Percentiles rank a stretch among this genome's conserved stretches.
phyloP scores from a whole-genome alignment of 2,329 filamentous ascomycete species.

The Blastomyces gilchristii region DNA sequence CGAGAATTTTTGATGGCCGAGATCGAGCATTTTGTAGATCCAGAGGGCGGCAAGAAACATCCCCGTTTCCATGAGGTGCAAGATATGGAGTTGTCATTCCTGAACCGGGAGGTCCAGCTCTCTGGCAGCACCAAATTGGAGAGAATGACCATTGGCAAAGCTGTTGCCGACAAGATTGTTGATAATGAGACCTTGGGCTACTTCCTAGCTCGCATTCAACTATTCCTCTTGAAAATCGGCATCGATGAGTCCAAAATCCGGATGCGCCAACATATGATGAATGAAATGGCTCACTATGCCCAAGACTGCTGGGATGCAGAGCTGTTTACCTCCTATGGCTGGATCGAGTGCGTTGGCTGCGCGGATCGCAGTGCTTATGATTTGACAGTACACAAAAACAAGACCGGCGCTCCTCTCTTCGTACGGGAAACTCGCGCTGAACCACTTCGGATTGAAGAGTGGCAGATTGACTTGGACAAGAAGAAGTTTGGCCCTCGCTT shows the following conservation, averaged over 20 bases:
- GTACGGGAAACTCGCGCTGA: slow-evolving; percentile 73
- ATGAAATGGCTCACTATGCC: slow-evolving; percentile 88
- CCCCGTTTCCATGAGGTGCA: slow-evolving; percentile 75
- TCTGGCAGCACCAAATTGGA: slow-evolving; percentile 69
- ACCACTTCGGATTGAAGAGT: slow-evolving; percentile 74
- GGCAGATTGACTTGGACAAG: slow-evolving; percentile 77
- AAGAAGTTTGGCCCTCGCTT: slow-evolving; percentile 93
- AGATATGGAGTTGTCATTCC: slow-evolving; percentile 69
- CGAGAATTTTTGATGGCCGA: slow-evolving; percentile 98
- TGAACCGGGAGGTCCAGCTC: slow-evolving; percentile 77
- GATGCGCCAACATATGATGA: slow-evolving; percentile 94
- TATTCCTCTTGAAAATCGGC: slow-evolving; percentile 82
- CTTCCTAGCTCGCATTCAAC: slow-evolving; percentile 86
- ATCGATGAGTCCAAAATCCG: slow-evolving; percentile 79
- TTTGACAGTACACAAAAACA: slow-evolving; percentile 81
- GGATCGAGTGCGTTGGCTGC: slow-evolving; percentile 97
- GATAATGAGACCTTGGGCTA: slow-evolving; percentile 98
- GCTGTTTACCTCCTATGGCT: slow-evolving; percentile 80
- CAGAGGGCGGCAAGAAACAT: slow-evolving; percentile 90
- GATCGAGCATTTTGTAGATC: slow-evolving; percentile 97
- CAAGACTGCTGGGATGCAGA: slow-evolving; percentile 98
- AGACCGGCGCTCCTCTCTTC: slow-evolving; percentile 74
- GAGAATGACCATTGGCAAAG: slow-evolving; percentile 70
- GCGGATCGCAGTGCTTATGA: slow-evolving; percentile 94
- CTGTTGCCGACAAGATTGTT: slow-evolving; percentile 69